Percentiles rank a stretch among this genome's conserved stretches.
Evolutionary conservation across 2,329 filamentous ascomycete species (phyloP).

Genomic region (Ascochyta fabae): DNA sequence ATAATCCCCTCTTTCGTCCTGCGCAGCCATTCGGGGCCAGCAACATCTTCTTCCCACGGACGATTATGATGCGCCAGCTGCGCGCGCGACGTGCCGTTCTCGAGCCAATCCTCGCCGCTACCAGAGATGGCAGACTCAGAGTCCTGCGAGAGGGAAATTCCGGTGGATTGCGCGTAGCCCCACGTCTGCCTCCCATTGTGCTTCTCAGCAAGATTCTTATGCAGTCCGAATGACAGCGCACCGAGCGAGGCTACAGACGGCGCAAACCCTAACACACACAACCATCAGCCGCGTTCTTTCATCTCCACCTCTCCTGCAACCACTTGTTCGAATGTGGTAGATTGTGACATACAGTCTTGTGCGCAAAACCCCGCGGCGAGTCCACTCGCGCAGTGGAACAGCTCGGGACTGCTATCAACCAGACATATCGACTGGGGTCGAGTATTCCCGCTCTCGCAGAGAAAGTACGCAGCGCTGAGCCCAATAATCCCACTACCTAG

Average conservation of each 20-base stretch:
- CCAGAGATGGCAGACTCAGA: conserved; percentile 50
- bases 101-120: conserved; percentile 69
- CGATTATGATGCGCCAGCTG: conserved; percentile 54
- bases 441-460: conserved; percentile 56
- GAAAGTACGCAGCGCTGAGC: conserved; percentile 65
- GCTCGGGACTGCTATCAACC: conserved; percentile 62
- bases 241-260: conserved; percentile 65
- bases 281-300: neutral
- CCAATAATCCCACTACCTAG: conserved; percentile 56
- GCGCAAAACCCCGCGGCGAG: conserved; percentile 77
- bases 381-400: conserved; percentile 77
- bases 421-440: conserved; percentile 60
- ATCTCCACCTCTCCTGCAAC: neutral
- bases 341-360: conserved; percentile 64
- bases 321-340: neutral
- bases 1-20: conserved; percentile 61
- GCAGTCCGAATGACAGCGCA: conserved; percentile 71
- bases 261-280: conserved; percentile 59
- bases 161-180: conserved; percentile 66
- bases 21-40: conserved; percentile 65
- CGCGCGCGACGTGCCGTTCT: conserved; percentile 68
- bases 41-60: conserved; percentile 31
- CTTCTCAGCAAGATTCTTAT: conserved; percentile 67
- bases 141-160: conserved; percentile 61
- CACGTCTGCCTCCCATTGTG: conserved; percentile 64